A percentile compares a stretch with the other conserved stretches of the same genome.
These are phyloP conservation scores for Trichoderma aggressivum DNA, from an alignment of 2,329 filamentous ascomycete species.

Conservation along the genomic window DNA sequence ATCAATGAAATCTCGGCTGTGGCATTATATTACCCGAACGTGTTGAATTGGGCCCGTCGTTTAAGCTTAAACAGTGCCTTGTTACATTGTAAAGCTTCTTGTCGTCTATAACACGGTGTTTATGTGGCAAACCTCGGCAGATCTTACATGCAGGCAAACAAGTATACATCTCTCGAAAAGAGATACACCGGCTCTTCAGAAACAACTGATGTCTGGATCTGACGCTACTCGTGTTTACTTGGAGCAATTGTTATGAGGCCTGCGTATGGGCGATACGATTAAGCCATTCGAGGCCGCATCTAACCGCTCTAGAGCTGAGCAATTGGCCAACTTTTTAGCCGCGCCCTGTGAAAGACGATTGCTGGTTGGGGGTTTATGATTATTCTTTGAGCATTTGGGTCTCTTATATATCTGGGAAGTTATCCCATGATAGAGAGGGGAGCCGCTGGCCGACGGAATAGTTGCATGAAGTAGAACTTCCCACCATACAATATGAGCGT, in stretches of 20 bases:
- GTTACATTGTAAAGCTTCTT: background rate
- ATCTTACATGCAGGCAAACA: background rate
- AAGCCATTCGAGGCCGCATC: background rate
- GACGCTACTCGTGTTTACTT: background rate
- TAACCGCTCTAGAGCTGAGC: background rate
- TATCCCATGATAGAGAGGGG: background rate
- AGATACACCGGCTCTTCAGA: background rate
- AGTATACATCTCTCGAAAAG: background rate
- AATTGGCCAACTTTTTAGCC: background rate
- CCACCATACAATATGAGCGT: constrained; percentile 20
- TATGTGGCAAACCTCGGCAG: background rate
- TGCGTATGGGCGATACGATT: background rate
- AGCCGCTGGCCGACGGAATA: background rate
- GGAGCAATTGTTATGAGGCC: background rate
- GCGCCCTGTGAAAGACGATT: background rate
- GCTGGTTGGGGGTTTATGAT: background rate
- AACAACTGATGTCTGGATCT: background rate
- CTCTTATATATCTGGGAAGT: background rate
- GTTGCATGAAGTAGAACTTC: background rate
- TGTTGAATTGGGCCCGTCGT: background rate
- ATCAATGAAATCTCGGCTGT: background rate
- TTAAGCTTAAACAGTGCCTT: background rate
- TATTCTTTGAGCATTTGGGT: background rate
- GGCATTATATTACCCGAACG: background rate
- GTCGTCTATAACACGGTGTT: background rate